Evolutionary conservation across 1,139 yeast species (phyloP).

Genomic region (Geotrichum reessii): DNA sequence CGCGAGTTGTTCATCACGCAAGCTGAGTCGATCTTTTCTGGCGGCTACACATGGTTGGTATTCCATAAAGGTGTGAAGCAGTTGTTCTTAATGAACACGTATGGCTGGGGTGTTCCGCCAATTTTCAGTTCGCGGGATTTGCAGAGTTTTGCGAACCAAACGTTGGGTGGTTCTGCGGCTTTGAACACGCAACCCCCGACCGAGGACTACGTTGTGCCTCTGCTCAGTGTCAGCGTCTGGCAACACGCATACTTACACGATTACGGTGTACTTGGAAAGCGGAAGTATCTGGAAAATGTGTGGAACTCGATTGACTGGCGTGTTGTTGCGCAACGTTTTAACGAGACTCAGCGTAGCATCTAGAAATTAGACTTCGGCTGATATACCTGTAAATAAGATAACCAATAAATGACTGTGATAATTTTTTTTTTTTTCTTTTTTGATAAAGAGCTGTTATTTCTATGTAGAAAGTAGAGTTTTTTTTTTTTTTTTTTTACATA

Average conservation of each 20-base stretch:
- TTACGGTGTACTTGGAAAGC: constrained; percentile 78
- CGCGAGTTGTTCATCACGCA: constrained; percentile 51
- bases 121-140: constrained; percentile 53
- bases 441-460: background rate
- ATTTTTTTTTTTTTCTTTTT: background rate
- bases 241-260: constrained; percentile 78
- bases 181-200: background rate
- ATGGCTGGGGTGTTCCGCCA: constrained; percentile 90
- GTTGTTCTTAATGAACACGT: constrained; percentile 59
- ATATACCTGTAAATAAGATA: constrained; percentile 5
- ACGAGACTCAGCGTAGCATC: constrained; percentile 3
- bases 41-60: constrained; percentile 86
- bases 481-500: no score
- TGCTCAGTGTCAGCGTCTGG: constrained; percentile 78
- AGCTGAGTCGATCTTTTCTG: constrained; percentile 60
- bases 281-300: constrained; percentile 64
- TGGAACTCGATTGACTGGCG: constrained; percentile 87
- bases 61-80: constrained; percentile 47
- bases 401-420: background rate
- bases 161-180: background rate
- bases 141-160: background rate
- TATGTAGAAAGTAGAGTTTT: no score
- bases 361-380: background rate
- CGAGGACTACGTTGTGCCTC: constrained; percentile 44
- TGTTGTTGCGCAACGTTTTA: constrained; percentile 42